Evolutionary conservation across 2,329 filamentous ascomycete genomes (phyloP), one percentile per base, ranked within the genome.

Genomic region (Sporothrix dimorphospora): DNA sequence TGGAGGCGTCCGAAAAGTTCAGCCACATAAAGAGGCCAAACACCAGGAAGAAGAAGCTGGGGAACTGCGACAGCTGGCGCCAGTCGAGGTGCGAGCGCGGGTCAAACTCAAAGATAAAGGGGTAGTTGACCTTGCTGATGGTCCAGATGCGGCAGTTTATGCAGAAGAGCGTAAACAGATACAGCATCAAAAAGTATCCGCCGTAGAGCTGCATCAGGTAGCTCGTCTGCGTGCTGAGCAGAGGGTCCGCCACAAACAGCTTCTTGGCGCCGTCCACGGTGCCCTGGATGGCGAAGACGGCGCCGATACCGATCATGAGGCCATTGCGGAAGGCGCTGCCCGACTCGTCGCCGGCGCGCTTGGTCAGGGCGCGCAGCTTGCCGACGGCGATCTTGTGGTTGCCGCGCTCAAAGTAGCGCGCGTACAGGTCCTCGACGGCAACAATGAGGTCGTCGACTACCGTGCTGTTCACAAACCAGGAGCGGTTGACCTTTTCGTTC

Each of bases 101-200:
- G 83, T 98, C 94, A 78, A 97, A 96, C 82, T 99, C 96, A 79
- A 99, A 99, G 76, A 98, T 94, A 80, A 98, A 98, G 70, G 91
- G 89, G 80, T 98, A 98, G 79, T 99, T 99, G 81, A 99, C 93
- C 81, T 95, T 97, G 79, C 91, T 90, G 69, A 84, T 84, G 6
- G 90, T 89, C 94, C 95, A 99, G 19, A 97, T 82, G 71, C 90
- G 90, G 79, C 94, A 97, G 78, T 94, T 91, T 47, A 97, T 78
- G 78, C 92, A 94, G 78, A 98, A 98, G n/a, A 97, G 83, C 11
- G 91, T 83, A 78, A 97, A 91, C 24, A 98, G 85, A 59, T 94
- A 86, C 5, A 97, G 86, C 81, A 93, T 90, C 38, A 98, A 84
- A 77, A 97, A 97, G 80, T 97, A 98, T 1, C 96, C 96, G 12